A percentile compares a stretch with the other conserved stretches of the same genome.
These are phyloP conservation scores for Liquidambar formosana DNA, from an alignment of 164 flowering plant species.

Conservation along the genomic window DNA sequence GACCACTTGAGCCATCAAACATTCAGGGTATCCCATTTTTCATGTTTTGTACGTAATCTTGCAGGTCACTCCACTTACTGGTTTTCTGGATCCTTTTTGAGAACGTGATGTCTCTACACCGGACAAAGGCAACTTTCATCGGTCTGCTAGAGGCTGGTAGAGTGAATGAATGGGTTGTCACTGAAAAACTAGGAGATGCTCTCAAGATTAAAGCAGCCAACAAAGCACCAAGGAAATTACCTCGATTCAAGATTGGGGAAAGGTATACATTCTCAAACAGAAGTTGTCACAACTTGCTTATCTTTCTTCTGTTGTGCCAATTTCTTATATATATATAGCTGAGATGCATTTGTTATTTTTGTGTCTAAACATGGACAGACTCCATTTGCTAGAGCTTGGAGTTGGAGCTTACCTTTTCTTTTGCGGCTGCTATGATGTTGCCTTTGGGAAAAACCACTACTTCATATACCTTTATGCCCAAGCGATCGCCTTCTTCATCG, in stretches of 20 bases:
- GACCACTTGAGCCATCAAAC: too few species aligned
- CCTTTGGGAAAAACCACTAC: constrained; percentile 61
- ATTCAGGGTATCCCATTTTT: background rate
- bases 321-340: background rate
- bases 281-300: background rate
- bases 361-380: constrained; percentile 47
- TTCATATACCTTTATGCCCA: constrained; percentile 70
- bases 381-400: constrained; percentile 61
- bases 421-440: constrained; percentile 62
- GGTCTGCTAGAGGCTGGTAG: constrained; percentile 84
- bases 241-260: constrained; percentile 50
- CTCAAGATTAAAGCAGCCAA: constrained; percentile 47
- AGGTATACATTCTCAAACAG: constrained; percentile 41
- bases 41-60: constrained; percentile 1
- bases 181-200: constrained; percentile 91
- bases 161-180: constrained; percentile 96
- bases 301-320: too few species aligned
- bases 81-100: constrained; percentile 94
- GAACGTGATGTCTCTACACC: constrained; percentile 95
- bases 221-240: constrained; percentile 54
- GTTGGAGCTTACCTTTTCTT: constrained; percentile 61
- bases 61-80: constrained; percentile 83
- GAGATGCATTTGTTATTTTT: background rate
- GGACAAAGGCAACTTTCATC: constrained; percentile 89
- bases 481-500: constrained; percentile 67